Conservation (phyloP, 345 rosid species). For the Salix arbutifolia region DNA sequence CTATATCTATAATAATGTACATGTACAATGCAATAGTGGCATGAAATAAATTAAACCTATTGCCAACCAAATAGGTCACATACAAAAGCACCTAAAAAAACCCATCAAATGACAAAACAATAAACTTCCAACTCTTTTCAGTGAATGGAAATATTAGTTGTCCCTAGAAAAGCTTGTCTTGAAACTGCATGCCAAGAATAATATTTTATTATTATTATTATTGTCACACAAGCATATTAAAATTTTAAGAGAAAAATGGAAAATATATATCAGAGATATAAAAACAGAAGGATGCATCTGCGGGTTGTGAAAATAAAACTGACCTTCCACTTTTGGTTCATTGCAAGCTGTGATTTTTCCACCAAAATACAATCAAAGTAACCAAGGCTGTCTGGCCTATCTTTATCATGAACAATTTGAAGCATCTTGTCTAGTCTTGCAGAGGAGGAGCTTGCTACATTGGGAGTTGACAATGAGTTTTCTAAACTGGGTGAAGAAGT, state of each 20-base stretch:
- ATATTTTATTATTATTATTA: too few species aligned
- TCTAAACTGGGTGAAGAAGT: slow-evolving; percentile 31
- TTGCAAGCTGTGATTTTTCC: slow-evolving; percentile 11
- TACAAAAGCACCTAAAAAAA: neutral
- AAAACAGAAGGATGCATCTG: neutral
- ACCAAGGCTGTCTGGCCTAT: slow-evolving; percentile 24
- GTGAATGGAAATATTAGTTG: neutral
- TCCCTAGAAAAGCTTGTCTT: neutral
- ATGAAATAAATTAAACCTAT: neutral
- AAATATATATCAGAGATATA: neutral
- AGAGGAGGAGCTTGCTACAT: slow-evolving; percentile 25
- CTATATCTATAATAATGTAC: neutral
- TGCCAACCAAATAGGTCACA: neutral
- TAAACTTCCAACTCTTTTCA: neutral
- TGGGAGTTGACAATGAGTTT: slow-evolving; percentile 27
- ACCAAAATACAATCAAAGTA: slow-evolving; percentile 37
- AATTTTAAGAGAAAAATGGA: slow-evolving; percentile 1
- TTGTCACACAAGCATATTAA: slow-evolving; percentile 4
- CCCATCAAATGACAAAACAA: neutral
- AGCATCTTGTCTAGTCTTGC: slow-evolving; percentile 28
- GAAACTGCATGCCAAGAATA: neutral
- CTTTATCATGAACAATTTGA: slow-evolving; percentile 32
- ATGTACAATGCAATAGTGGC: neutral
- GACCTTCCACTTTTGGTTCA: slow-evolving; percentile 56
- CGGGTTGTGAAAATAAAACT: slow-evolving; percentile 17